Evolutionary conservation across 371 early-diverging fungal genomes (phyloP).

Genomic region (Mortierella sp.): DNA sequence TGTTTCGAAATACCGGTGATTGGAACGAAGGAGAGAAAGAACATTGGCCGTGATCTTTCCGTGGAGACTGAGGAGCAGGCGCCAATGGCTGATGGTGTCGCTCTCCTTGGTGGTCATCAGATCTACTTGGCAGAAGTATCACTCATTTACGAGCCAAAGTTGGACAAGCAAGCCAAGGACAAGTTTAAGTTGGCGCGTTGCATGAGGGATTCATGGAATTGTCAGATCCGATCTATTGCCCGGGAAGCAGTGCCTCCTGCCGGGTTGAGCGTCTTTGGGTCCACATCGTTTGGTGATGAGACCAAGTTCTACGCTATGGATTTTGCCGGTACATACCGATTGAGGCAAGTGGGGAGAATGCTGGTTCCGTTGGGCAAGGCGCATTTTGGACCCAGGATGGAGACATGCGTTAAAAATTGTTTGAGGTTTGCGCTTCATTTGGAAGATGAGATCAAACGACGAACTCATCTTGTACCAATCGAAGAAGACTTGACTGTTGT

Average conservation of each 20-base stretch:
- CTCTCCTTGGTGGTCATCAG: conserved; percentile 14
- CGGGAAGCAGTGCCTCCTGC: conserved; percentile 12
- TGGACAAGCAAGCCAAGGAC: conserved; percentile 25
- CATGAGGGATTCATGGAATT: conserved; percentile 28
- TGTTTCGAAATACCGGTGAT: conserved; percentile 15
- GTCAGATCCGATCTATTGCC: conserved; percentile 14
- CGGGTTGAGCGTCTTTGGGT: conserved; percentile 20
- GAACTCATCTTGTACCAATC: not conserved
- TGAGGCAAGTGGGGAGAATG: conserved; percentile 16
- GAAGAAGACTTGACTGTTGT: not conserved
- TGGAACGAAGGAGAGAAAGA: conserved; percentile 25
- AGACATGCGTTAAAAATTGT: conserved; percentile 15
- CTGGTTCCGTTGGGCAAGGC: conserved; percentile 14
- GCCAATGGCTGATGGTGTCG: conserved; percentile 29
- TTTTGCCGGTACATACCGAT: not conserved
- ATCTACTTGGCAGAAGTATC: conserved; percentile 31
- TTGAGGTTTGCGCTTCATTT: conserved; percentile 26
- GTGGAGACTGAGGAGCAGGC: conserved; percentile 12
- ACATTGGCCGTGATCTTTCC: not conserved
- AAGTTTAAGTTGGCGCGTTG: conserved; percentile 21
- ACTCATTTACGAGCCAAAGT: conserved; percentile 16
- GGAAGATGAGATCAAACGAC: conserved; percentile 5
- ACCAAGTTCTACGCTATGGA: conserved; percentile 24
- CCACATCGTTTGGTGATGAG: conserved; percentile 26
- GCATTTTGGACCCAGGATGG: conserved; percentile 22